Percentiles rank a stretch among this genome's conserved stretches.
phyloP scores from a whole-genome alignment of 148 eudicot species.

The Pouteria glomerata region DNA sequence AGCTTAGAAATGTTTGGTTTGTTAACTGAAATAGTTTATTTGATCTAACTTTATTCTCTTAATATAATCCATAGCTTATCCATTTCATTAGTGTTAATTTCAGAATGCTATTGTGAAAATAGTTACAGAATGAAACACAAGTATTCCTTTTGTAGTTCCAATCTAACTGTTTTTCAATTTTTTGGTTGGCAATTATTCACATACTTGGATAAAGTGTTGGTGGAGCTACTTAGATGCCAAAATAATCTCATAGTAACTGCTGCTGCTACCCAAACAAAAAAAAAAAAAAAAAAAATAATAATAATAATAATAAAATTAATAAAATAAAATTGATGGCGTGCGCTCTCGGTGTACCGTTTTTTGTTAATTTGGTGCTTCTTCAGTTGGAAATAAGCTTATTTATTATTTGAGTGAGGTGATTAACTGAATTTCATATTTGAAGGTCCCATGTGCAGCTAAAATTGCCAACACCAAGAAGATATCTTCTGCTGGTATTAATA shows the following conservation, averaged over 20 bases:
- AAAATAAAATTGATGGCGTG: too few species aligned
- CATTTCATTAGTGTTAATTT: too few species aligned
- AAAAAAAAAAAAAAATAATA: too few species aligned
- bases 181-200: background rate
- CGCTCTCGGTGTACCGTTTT: too few species aligned
- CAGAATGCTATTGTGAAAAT: too few species aligned
- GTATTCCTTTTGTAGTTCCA: background rate
- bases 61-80: too few species aligned
- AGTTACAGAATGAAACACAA: background rate
- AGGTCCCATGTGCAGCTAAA: slow-evolving; percentile 60
- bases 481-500: slow-evolving; percentile 24
- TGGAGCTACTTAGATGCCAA: background rate
- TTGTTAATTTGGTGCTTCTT: too few species aligned
- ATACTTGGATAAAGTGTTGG: background rate
- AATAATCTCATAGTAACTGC: background rate
- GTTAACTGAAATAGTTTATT: background rate
- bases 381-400: background rate
- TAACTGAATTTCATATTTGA: slow-evolving; percentile 9
- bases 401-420: background rate
- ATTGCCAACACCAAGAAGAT: slow-evolving; percentile 50
- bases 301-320: too few species aligned
- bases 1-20: background rate
- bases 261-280: too few species aligned
- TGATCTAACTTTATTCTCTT: background rate
- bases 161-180: background rate